Conservation (phyloP, 2,329 filamentous ascomycete genomes). For the Colletotrichum spinosum region DNA sequence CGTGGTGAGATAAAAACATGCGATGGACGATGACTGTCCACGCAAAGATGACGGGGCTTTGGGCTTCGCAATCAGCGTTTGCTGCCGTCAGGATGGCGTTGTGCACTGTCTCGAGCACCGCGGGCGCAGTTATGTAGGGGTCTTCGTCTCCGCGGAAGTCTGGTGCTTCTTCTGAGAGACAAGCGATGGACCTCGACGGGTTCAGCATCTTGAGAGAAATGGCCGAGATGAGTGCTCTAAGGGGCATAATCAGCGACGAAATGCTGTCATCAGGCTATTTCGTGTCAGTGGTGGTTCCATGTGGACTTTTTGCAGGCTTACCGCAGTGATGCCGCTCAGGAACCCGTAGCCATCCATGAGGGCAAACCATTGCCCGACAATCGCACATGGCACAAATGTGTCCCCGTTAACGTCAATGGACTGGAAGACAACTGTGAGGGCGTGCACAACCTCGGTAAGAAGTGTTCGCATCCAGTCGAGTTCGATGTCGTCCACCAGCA, state of each 20-base stretch:
- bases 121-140: slow-evolving; percentile 76
- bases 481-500: slow-evolving; percentile 65
- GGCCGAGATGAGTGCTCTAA: slow-evolving; percentile 77
- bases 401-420: slow-evolving; percentile 69
- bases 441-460: slow-evolving; percentile 78
- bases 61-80: slow-evolving; percentile 66
- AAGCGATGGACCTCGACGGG: slow-evolving; percentile 66
- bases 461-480: slow-evolving; percentile 71
- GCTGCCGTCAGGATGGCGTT: slow-evolving; percentile 74
- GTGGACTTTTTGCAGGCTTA: slow-evolving; percentile 50
- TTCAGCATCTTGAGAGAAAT: slow-evolving; percentile 81
- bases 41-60: slow-evolving; percentile 80
- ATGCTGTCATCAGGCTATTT: slow-evolving; percentile 53
- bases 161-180: slow-evolving; percentile 56
- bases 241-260: slow-evolving; percentile 66
- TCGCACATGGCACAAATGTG: slow-evolving; percentile 66
- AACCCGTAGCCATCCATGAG: slow-evolving; percentile 77
- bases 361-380: slow-evolving; percentile 79
- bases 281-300: slow-evolving; percentile 1
- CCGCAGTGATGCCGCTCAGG: slow-evolving; percentile 71
- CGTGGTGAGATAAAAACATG: slow-evolving; percentile 73
- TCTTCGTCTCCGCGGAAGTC: slow-evolving; percentile 46
- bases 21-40: slow-evolving; percentile 83
- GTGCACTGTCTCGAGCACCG: slow-evolving; percentile 79
- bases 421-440: slow-evolving; percentile 79